Percentiles rank a stretch among this genome's conserved stretches.
Conservation (phyloP, 768 basidiomycete genomes). For the Epithele typhae region DNA sequence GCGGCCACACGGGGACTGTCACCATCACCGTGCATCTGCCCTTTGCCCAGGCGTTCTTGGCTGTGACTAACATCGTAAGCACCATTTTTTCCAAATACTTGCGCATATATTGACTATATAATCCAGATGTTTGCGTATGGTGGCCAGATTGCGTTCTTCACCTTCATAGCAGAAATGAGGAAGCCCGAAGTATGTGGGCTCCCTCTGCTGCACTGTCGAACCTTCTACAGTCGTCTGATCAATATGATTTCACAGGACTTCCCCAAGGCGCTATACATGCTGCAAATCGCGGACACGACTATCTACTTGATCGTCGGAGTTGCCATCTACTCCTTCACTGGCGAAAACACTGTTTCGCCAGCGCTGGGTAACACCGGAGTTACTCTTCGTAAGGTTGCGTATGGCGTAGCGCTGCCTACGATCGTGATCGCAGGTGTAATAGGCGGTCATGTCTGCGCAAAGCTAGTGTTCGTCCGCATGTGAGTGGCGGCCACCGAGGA, state of each 20-base stretch:
- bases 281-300: slow-evolving; percentile 27
- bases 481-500: too few relatives aligned
- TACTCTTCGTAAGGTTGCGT: slow-evolving; percentile 22
- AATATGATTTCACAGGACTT: slow-evolving; percentile 20
- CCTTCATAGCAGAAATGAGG: slow-evolving; percentile 29
- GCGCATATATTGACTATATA: background rate
- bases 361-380: slow-evolving; percentile 27
- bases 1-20: slow-evolving; percentile 21
- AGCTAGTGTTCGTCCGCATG: slow-evolving; percentile 25
- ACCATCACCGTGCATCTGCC: slow-evolving; percentile 16
- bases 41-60: slow-evolving; percentile 25
- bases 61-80: slow-evolving; percentile 27
- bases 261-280: slow-evolving; percentile 25
- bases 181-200: slow-evolving; percentile 15
- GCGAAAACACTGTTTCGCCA: slow-evolving; percentile 22
- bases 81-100: background rate
- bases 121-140: slow-evolving; percentile 27
- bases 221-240: background rate
- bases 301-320: slow-evolving; percentile 28
- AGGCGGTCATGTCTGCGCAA: slow-evolving; percentile 29
- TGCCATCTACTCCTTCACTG: slow-evolving; percentile 26
- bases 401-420: slow-evolving; percentile 28
- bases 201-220: background rate
- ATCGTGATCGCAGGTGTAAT: slow-evolving; percentile 28
- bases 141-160: slow-evolving; percentile 28